A percentile compares a stretch with the other conserved stretches of the same genome.
These are phyloP conservation scores for Phytophthora agathidicida DNA, from an alignment of 352 stramenopile genomes.

Conservation along the genomic window DNA sequence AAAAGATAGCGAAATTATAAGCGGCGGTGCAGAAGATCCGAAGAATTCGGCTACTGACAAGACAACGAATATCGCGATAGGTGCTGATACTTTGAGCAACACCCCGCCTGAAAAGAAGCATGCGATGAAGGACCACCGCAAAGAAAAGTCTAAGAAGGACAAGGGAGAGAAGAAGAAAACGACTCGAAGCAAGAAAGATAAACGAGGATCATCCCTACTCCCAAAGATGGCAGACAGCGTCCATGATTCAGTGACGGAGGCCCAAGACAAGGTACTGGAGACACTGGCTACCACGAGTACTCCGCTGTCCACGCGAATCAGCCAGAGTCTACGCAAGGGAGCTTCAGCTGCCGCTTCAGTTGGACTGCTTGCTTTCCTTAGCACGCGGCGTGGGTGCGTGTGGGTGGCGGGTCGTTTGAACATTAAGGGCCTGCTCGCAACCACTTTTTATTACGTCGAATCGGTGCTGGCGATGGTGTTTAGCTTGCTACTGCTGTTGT, in stretches of 20 bases:
- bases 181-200: slow-evolving; percentile 62
- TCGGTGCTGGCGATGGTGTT: slow-evolving; percentile 71
- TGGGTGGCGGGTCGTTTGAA: slow-evolving; percentile 46
- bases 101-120: slow-evolving; percentile 39
- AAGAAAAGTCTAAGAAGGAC: slow-evolving; percentile 69
- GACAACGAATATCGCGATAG: neutral
- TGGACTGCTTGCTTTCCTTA: slow-evolving; percentile 14
- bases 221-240: slow-evolving; percentile 21
- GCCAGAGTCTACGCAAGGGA: slow-evolving; percentile 14
- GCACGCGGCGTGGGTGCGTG: slow-evolving; percentile 18
- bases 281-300: slow-evolving; percentile 13
- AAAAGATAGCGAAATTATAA: neutral
- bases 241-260: slow-evolving; percentile 13
- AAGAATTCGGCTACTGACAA: neutral
- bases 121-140: slow-evolving; percentile 42
- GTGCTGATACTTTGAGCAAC: neutral
- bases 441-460: slow-evolving; percentile 60
- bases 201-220: slow-evolving; percentile 28
- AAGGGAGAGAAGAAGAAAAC: slow-evolving; percentile 62
- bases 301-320: slow-evolving; percentile 16
- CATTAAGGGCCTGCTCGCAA: slow-evolving; percentile 47
- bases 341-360: slow-evolving; percentile 9
- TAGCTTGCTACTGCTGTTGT: slow-evolving; percentile 74
- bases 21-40: neutral
- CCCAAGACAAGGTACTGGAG: slow-evolving; percentile 24